These are phyloP conservation scores for Talaromyces piceae DNA, from an alignment of 2,329 filamentous ascomycete species.

Conservation along the genomic window DNA sequence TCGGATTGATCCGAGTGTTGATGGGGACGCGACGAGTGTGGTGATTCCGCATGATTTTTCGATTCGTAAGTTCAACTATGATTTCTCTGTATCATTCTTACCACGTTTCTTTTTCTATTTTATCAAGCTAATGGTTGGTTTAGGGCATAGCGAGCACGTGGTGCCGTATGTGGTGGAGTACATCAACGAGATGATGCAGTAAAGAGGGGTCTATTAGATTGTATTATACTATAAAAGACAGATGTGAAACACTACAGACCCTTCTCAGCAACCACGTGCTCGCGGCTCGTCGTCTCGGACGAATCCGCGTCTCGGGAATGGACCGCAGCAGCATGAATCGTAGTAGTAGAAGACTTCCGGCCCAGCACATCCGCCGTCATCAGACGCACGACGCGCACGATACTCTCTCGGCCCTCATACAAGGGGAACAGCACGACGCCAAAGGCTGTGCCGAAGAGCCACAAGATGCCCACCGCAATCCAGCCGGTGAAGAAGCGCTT, in stretches of 20 bases:
- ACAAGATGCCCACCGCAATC: conserved; percentile 69
- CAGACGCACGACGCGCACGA: conserved; percentile 52
- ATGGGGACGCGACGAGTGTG: conserved; percentile 11
- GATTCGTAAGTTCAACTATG: conserved; percentile 10
- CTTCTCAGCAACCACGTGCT: conserved; percentile 42
- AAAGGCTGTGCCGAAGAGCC: conserved; percentile 66
- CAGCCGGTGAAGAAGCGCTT: conserved; percentile 78
- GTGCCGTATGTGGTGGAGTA: conserved; percentile 9
- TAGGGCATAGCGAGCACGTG: conserved; percentile 12
- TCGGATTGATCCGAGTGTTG: conserved; percentile 7
- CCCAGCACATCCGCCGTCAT: conserved; percentile 55
- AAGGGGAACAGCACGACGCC: conserved; percentile 76
- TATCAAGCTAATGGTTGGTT: not conserved
- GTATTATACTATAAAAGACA: no score
- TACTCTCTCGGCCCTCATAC: conserved; percentile 67
- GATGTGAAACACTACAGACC: conserved; percentile 23
- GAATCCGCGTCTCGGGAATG: conserved; percentile 32
- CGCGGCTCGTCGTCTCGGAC: conserved; percentile 36
- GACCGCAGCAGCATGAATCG: conserved; percentile 15
- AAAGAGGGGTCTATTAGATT: no score
- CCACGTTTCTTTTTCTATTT: not conserved
- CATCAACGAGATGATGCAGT: conserved; percentile 8
- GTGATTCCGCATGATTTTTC: conserved; percentile 13
- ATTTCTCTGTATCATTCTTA: not conserved
- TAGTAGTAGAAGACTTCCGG: conserved; percentile 19